Percentiles rank a stretch among this genome's conserved stretches.
These are phyloP conservation scores for Geosmithia putterillii DNA, from an alignment of 2,329 filamentous ascomycete genomes.

Conservation along the genomic window DNA sequence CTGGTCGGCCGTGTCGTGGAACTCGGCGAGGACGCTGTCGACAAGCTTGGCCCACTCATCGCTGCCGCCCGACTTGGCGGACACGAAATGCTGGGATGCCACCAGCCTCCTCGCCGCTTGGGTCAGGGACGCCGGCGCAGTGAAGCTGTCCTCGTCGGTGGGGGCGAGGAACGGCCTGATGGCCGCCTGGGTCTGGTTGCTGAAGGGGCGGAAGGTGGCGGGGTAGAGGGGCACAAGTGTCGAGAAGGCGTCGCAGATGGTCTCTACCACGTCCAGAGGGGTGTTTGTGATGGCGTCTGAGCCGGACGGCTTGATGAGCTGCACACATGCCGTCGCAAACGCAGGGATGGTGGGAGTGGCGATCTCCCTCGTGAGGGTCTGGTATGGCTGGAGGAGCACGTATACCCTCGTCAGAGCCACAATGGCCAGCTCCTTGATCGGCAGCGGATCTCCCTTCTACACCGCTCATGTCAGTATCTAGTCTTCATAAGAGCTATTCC, in stretches of 20 bases:
- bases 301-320: slow-evolving; percentile 41
- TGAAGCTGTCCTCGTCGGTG: slow-evolving; percentile 37
- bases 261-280: slow-evolving; percentile 44
- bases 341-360: slow-evolving; percentile 69
- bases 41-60: slow-evolving; percentile 70
- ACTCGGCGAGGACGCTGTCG: slow-evolving; percentile 45
- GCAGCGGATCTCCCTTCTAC: slow-evolving; percentile 64
- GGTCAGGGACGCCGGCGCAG: slow-evolving; percentile 39
- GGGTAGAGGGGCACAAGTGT: slow-evolving; percentile 69
- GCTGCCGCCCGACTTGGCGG: slow-evolving; percentile 63
- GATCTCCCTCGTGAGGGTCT: slow-evolving; percentile 75
- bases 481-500: slow-evolving; percentile 10
- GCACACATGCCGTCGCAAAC: slow-evolving; percentile 63
- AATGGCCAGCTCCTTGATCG: slow-evolving; percentile 65
- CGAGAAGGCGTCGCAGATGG: slow-evolving; percentile 58
- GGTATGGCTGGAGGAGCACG: slow-evolving; percentile 67
- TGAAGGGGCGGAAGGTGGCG: slow-evolving; percentile 69
- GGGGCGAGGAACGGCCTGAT: slow-evolving; percentile 50
- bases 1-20: slow-evolving; percentile 62
- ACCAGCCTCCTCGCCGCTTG: slow-evolving; percentile 51
- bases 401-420: slow-evolving; percentile 76
- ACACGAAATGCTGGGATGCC: slow-evolving; percentile 65
- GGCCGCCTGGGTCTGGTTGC: slow-evolving; percentile 52
- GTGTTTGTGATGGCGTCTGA: slow-evolving; percentile 11
- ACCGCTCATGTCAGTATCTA: slow-evolving; percentile 8